A percentile compares a stretch with the other conserved stretches of the same genome.
These are phyloP conservation scores for Eimeria tenella DNA, from an alignment of 169 alveolate species.

Conservation along the genomic window DNA sequence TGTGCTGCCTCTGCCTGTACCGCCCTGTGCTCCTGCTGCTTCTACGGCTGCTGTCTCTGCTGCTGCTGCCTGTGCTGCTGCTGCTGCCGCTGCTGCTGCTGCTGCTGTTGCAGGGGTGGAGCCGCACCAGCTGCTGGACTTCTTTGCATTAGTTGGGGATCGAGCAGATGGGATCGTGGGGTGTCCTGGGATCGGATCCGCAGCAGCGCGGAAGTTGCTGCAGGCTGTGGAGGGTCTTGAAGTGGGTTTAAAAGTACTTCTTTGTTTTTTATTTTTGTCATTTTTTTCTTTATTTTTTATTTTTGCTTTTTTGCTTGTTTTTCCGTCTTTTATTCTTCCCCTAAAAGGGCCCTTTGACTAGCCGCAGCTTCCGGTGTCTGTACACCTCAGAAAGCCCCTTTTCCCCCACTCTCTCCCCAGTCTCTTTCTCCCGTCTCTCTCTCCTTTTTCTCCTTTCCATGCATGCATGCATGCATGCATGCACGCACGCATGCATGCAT, in stretches of 20 bases:
- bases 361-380: too few relatives aligned
- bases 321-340: too few relatives aligned
- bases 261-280: too few relatives aligned
- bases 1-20: too few relatives aligned
- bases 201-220: not conserved
- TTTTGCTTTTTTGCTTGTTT: too few relatives aligned
- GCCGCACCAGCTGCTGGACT: not conserved
- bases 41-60: too few relatives aligned
- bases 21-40: too few relatives aligned
- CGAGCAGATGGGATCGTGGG: not conserved
- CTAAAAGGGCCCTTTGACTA: too few relatives aligned
- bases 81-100: not conserved
- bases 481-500: conserved; percentile 4
- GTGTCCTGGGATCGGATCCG: not conserved
- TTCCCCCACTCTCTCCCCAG: not conserved
- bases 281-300: too few relatives aligned
- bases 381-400: too few relatives aligned
- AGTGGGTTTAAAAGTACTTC: not conserved
- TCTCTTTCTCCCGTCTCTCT: not conserved
- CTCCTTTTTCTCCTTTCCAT: not conserved
- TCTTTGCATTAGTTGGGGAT: not conserved
- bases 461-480: conserved; percentile 47
- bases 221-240: not conserved
- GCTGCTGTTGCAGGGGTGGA: not conserved
- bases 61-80: too few relatives aligned